A percentile compares a stretch with the other conserved stretches of the same genome.
Evolutionary conservation across 179 eudicot genomes (phyloP).

Genomic region (Spergularia azorica): DNA sequence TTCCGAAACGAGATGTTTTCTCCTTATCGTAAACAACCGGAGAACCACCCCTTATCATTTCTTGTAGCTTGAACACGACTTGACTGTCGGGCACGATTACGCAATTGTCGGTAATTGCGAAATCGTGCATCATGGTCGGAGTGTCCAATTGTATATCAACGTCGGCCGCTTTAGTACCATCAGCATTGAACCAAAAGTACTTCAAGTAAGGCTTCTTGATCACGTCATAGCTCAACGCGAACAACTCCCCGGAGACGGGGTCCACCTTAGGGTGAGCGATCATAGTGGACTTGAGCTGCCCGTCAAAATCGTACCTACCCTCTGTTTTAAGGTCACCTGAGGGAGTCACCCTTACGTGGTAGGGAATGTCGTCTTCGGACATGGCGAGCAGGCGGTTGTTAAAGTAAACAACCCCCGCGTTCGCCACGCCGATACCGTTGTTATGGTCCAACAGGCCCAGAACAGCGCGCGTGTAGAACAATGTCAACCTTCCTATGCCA

Average conservation of each 20-base stretch:
- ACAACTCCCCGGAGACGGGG: slow-evolving; percentile 62
- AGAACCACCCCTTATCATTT: slow-evolving; percentile 86
- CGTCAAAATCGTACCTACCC: slow-evolving; percentile 51
- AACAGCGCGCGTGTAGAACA: slow-evolving; percentile 57
- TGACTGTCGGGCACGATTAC: slow-evolving; percentile 82
- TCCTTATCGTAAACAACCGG: slow-evolving; percentile 71
- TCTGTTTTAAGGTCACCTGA: slow-evolving; percentile 60
- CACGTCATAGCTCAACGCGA: slow-evolving; percentile 70
- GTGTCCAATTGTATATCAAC: slow-evolving; percentile 58
- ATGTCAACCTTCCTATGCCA: slow-evolving; percentile 51
- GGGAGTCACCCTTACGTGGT: slow-evolving; percentile 55
- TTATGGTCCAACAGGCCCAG: slow-evolving; percentile 52
- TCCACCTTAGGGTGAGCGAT: slow-evolving; percentile 85
- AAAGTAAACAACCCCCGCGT: slow-evolving; percentile 70
- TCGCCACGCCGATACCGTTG: slow-evolving; percentile 67
- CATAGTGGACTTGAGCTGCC: slow-evolving; percentile 59
- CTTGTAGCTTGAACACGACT: slow-evolving; percentile 78
- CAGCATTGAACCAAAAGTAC: slow-evolving; percentile 51
- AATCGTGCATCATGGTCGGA: slow-evolving; percentile 91
- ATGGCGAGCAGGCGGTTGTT: slow-evolving; percentile 64
- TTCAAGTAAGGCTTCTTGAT: slow-evolving; percentile 64
- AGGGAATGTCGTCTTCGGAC: slow-evolving; percentile 87
- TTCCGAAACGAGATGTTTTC: slow-evolving; percentile 63
- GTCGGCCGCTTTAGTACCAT: slow-evolving; percentile 51
- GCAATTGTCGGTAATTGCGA: slow-evolving; percentile 73